A percentile compares a stretch with the other conserved stretches of the same genome.
phyloP scores from a whole-genome alignment of 2,329 filamentous ascomycete species.

The Emergomyces africanus region DNA sequence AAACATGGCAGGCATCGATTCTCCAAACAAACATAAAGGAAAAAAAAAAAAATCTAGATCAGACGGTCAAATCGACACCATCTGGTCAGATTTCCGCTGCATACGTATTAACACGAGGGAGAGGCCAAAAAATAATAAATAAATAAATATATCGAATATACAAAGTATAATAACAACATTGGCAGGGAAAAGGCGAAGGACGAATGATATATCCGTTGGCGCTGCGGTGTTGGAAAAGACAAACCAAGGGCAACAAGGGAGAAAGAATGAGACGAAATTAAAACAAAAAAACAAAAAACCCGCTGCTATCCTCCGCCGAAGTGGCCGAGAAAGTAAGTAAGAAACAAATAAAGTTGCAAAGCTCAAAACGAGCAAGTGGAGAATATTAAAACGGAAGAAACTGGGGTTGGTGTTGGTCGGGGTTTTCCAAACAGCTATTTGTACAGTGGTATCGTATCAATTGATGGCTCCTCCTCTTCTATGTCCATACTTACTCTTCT shows the following conservation, averaged over 20 bases:
- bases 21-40: background rate
- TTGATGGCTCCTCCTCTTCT: background rate
- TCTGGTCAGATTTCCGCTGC: background rate
- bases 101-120: background rate
- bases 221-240: background rate
- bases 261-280: background rate
- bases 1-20: background rate
- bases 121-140: background rate
- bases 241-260: background rate
- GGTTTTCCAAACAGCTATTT: background rate
- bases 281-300: background rate
- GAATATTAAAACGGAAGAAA: background rate
- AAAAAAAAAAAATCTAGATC: background rate
- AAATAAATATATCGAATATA: background rate
- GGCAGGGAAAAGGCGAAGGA: background rate
- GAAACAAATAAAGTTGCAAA: background rate
- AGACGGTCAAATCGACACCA: background rate
- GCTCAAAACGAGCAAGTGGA: background rate
- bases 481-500: background rate
- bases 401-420: background rate
- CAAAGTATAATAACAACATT: background rate
- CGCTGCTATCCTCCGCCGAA: background rate
- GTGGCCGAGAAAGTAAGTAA: background rate
- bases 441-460: slow-evolving; percentile 1
- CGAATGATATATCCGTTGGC: background rate